phyloP scores from a whole-genome alignment of 306 rosid species.

The Dicorynia guianensis region DNA sequence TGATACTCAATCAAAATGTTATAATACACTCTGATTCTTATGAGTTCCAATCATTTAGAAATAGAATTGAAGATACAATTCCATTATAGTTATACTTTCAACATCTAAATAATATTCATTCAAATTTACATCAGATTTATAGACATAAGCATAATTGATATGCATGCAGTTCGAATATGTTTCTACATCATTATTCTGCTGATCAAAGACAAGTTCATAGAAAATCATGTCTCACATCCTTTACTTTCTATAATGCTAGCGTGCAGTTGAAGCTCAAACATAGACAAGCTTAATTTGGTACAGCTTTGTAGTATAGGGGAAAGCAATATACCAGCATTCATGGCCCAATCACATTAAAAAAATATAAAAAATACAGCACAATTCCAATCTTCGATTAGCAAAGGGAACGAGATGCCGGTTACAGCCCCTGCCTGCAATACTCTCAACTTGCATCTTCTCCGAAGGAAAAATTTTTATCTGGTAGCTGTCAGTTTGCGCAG shows the following conservation, averaged over 20 bases:
- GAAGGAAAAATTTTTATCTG: not conserved
- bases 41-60: not conserved
- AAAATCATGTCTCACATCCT: not conserved
- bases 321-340: not conserved
- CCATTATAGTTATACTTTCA: not conserved
- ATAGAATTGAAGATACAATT: slow-evolving; percentile 9
- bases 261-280: slow-evolving; percentile 6
- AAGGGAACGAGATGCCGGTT: slow-evolving; percentile 2
- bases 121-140: not conserved
- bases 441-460: not conserved
- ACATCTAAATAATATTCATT: not conserved
- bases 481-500: slow-evolving; percentile 24
- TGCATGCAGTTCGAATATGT: too few relatives aligned
- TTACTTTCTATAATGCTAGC: not conserved
- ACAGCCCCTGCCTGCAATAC: slow-evolving; percentile 3
- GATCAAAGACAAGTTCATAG: not conserved
- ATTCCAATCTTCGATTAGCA: not conserved
- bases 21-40: not conserved
- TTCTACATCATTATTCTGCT: not conserved
- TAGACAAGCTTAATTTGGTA: not conserved
- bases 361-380: not conserved
- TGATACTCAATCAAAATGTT: slow-evolving; percentile 7
- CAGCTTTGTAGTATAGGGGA: not conserved
- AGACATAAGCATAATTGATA: not conserved
- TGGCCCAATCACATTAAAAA: too few relatives aligned